Evolutionary conservation across 805 yeast genomes (phyloP), one percentile per base, ranked within the genome.

Genomic region (Saccharomyces eubayanus): DNA sequence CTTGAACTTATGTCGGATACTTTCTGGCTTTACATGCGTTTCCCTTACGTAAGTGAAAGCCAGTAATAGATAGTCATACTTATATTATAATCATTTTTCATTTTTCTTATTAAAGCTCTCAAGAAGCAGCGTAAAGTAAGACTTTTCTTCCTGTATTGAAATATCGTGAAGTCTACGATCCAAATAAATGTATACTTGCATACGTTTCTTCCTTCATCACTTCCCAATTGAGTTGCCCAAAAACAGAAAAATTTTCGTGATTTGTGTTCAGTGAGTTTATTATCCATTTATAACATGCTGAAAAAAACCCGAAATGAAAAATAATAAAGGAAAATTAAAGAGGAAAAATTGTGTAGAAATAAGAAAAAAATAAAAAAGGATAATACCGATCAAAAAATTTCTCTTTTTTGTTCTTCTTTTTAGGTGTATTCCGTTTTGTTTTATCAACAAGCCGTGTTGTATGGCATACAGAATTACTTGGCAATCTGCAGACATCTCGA

Each of bases 281-380:
- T 16, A 20, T 27, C 21, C 29, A 31, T 24, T 50, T 48, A n/a
- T 36, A 28, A 31, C 28, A 27, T 21, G 24, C n/a, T 28, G 11
- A 11, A 29, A 24, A 24, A 49, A 29, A 48, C n/a, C 40, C 40
- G 31, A 48, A 31, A 48, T 27, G 29, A 48, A 24, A 20, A 29
- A 46, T 30, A 49, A 36, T 28, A 20, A 20, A 49, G 45, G 45
- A 40, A 24, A 47, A 50, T 50, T 50, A 50, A 40, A 46, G 46
- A 40, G 21, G 36, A n/a, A 10, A n/a, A 24, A 30, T 27, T 11
- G 40, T 28, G n/a, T 24, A 50, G 31, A 46, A 12, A 12, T n/a
- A 41, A 12, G 31, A 30, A 43, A 45, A 28, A 50, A 50, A 45
- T 45, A 28, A 40, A 49, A 28, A 29, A 45, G 24, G 31, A 45